Evolutionary conservation across 306 rosid species (phyloP).

Genomic region (Dalbergia oliveri): DNA sequence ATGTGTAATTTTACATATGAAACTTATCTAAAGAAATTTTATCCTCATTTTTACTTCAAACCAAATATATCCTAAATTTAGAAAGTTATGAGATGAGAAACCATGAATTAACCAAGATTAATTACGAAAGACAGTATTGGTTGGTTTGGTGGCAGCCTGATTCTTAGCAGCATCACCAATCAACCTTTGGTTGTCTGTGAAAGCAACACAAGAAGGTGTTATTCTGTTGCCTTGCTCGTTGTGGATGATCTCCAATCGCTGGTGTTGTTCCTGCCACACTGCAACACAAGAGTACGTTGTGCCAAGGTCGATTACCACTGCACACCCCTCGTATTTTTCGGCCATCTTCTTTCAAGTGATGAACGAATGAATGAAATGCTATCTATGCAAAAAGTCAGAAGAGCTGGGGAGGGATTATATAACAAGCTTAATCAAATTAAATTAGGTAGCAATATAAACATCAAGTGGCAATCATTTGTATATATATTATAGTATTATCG

Average conservation of each 20-base stretch:
- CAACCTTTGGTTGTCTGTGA: constrained; percentile 44
- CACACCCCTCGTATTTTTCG: neutral
- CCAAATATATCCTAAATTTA: too few species aligned
- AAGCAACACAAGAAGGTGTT: constrained; percentile 66
- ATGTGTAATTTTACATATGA: too few species aligned
- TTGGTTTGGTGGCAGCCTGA: constrained; percentile 19
- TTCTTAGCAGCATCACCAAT: constrained; percentile 28
- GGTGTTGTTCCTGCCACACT: constrained; percentile 2
- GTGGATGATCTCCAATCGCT: neutral
- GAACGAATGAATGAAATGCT: too few species aligned
- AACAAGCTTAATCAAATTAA: too few species aligned
- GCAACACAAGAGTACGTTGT: constrained; percentile 36
- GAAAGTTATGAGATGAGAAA: too few species aligned
- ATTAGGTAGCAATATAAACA: too few species aligned
- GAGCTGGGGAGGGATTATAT: too few species aligned
- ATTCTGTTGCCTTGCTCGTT: constrained; percentile 52
- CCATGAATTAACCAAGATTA: neutral
- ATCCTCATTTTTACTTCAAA: too few species aligned
- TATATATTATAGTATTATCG: too few species aligned
- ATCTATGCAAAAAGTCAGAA: too few species aligned
- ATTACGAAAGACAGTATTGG: constrained; percentile 30
- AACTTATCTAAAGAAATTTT: too few species aligned
- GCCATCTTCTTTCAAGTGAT: neutral
- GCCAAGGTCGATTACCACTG: constrained; percentile 27
- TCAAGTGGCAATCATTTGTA: too few species aligned